Percentiles rank a stretch among this genome's conserved stretches.
Evolutionary conservation across 2,329 filamentous ascomycete genomes (phyloP).

Genomic region (Scleromitrula shiraiana): DNA sequence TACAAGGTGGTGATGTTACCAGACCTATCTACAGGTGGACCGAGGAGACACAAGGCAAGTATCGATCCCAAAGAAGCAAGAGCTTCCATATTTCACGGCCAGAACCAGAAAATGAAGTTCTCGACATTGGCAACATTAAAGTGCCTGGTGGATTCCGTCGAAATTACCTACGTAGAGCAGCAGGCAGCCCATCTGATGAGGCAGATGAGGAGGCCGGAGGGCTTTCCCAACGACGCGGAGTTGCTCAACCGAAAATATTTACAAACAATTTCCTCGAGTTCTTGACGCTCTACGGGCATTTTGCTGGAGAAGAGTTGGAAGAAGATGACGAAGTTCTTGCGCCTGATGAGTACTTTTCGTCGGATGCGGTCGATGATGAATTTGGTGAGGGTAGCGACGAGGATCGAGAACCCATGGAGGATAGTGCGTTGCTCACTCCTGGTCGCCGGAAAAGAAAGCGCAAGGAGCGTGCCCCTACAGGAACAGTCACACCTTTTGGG

Average conservation of each 20-base stretch:
- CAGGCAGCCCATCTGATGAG: conserved; percentile 49
- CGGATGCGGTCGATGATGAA: conserved; percentile 57
- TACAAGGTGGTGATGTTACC: conserved; percentile 93
- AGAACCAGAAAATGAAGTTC: conserved; percentile 68
- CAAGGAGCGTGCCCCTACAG: conserved; percentile 63
- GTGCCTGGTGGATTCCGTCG: conserved; percentile 89
- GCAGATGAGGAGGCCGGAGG: conserved; percentile 31
- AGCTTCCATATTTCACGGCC: conserved; percentile 77
- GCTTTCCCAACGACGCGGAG: conserved; percentile 20
- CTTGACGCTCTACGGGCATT: conserved; percentile 89
- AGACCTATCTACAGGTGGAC: conserved; percentile 95
- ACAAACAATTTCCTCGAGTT: conserved; percentile 96
- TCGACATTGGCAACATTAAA: conserved; percentile 86
- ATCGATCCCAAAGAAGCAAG: conserved; percentile 67
- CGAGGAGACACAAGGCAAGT: conserved; percentile 65
- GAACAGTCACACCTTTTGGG: conserved; percentile 69
- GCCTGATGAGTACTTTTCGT: conserved; percentile 87
- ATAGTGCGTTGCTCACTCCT: conserved; percentile 74
- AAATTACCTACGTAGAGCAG: conserved; percentile 75
- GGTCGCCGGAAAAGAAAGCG: conserved; percentile 66
- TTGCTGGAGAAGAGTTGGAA: conserved; percentile 92
- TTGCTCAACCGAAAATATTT: conserved; percentile 53
- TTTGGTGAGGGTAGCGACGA: conserved; percentile 51
- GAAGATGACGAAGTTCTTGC: conserved; percentile 88
- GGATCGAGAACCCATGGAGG: conserved; percentile 74